Percentiles rank a stretch among this genome's conserved stretches.
These are phyloP conservation scores for Macadamia integrifolia DNA, from an alignment of 164 flowering plant species.

Conservation along the genomic window DNA sequence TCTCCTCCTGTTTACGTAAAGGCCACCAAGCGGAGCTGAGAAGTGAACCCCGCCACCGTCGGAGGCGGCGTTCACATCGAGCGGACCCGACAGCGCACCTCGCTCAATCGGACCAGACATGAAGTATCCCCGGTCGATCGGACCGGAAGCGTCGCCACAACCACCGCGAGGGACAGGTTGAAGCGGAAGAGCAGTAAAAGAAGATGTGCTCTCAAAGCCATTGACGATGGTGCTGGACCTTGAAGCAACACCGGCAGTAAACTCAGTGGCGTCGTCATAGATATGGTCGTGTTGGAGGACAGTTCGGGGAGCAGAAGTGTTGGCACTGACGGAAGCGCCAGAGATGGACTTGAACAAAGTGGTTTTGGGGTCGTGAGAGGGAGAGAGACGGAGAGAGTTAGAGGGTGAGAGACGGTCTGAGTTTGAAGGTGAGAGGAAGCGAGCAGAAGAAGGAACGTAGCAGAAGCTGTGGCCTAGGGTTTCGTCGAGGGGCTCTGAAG, in stretches of 20 bases:
- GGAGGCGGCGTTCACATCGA: conserved; percentile 27
- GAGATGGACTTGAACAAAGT: conserved; percentile 77
- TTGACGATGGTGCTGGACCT: conserved; percentile 13
- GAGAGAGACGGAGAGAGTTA: conserved; percentile 60
- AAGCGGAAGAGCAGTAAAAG: conserved; percentile 56
- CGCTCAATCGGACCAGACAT: conserved; percentile 67
- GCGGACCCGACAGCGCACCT: conserved; percentile 70
- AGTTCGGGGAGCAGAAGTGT: conserved; percentile 69
- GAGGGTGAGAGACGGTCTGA: conserved; percentile 75
- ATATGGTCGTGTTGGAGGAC: conserved; percentile 48
- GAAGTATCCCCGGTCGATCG: conserved; percentile 43
- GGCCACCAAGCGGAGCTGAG: conserved; percentile 57
- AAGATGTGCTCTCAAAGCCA: conserved; percentile 55
- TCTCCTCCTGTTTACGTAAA: conserved; percentile 50
- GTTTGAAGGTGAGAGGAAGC: conserved; percentile 62
- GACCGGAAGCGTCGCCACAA: conserved; percentile 53
- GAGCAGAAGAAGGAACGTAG: conserved; percentile 79
- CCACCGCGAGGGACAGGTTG: conserved; percentile 61
- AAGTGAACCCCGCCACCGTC: conserved; percentile 38
- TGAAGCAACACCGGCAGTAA: conserved; percentile 19
- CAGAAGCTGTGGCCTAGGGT: conserved; percentile 98
- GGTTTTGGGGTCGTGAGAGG: conserved; percentile 36
- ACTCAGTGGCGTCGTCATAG: conserved; percentile 26
- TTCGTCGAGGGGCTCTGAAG: conserved; percentile 67
- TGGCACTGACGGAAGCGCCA: conserved; percentile 95